Conservation (phyloP, 2,329 filamentous ascomycete genomes). For the Sarocladiaceae sp. region DNA sequence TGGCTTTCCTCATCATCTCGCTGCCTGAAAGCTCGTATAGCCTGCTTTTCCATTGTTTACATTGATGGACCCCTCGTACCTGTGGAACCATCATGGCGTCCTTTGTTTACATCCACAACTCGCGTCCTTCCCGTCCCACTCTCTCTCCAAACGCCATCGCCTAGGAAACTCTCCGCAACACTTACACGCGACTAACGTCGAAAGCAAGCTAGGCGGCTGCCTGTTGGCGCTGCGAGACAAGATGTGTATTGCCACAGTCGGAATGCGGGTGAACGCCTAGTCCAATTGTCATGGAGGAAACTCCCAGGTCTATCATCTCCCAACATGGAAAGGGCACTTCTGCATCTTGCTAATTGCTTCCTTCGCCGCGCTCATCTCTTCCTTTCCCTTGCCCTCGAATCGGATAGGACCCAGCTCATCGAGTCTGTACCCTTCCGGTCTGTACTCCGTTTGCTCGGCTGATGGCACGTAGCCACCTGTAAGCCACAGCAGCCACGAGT, state of each 20-base stretch:
- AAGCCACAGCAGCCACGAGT: conserved; percentile 35
- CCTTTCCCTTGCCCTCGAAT: conserved; percentile 15
- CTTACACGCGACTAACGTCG: no score
- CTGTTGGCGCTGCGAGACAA: no score
- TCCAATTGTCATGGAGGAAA: no score
- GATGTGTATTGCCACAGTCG: no score
- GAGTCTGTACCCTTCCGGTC: conserved; percentile 40
- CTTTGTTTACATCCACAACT: conserved; percentile 8
- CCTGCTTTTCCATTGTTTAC: conserved; percentile 4
- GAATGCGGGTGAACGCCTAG: no score
- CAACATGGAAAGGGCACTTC: background rate
- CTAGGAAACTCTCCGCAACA: no score
- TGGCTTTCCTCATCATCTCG: no score
- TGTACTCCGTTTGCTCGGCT: conserved; percentile 37
- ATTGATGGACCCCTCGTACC: background rate
- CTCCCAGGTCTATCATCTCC: background rate
- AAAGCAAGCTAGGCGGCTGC: no score
- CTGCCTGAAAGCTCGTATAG: no score
- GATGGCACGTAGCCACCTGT: conserved; percentile 41
- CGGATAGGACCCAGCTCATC: conserved; percentile 18
- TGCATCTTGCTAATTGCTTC: background rate
- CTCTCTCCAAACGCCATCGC: no score
- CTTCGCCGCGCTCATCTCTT: conserved; percentile 12
- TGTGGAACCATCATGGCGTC: conserved; percentile 2
- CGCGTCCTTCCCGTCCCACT: background rate